These are phyloP conservation scores for Aspergillus chevalieri DNA, from an alignment of 2,329 filamentous ascomycete species.

Conservation along the genomic window DNA sequence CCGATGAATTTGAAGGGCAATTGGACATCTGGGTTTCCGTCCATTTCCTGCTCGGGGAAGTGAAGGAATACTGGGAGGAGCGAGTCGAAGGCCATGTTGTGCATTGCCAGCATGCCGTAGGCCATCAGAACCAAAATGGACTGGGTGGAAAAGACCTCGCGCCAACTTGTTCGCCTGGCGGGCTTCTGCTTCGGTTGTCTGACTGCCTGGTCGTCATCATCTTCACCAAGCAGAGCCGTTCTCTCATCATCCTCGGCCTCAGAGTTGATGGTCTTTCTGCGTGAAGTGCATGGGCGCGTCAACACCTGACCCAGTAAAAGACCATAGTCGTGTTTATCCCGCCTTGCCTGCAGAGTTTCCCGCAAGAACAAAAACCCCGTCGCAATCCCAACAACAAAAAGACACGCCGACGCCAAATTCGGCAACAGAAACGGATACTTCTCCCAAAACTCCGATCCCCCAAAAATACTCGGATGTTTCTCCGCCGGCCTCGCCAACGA, in stretches of 20 bases:
- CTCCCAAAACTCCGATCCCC: slow-evolving; percentile 60
- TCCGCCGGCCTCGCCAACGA: slow-evolving; percentile 74
- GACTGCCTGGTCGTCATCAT: slow-evolving; percentile 8
- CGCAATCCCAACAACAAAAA: slow-evolving; percentile 72
- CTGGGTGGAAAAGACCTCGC: slow-evolving; percentile 67
- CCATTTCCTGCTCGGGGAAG: slow-evolving; percentile 54
- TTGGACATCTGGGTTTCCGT: slow-evolving; percentile 51
- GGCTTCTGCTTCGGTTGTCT: background rate
- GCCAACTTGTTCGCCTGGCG: slow-evolving; percentile 39
- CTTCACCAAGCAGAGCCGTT: slow-evolving; percentile 25
- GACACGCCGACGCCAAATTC: slow-evolving; percentile 67
- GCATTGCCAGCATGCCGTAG: slow-evolving; percentile 76
- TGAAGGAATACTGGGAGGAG: slow-evolving; percentile 84
- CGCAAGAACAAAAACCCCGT: slow-evolving; percentile 73
- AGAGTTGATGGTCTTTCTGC: slow-evolving; percentile 11
- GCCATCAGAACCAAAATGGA: slow-evolving; percentile 67
- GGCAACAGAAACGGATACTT: slow-evolving; percentile 77
- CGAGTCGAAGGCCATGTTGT: slow-evolving; percentile 80
- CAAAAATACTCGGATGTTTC: slow-evolving; percentile 67
- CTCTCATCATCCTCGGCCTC: slow-evolving; percentile 23
- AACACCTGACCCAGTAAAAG: slow-evolving; percentile 65
- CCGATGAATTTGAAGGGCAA: slow-evolving; percentile 77
- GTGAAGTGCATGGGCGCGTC: slow-evolving; percentile 32
- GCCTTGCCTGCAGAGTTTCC: slow-evolving; percentile 74
- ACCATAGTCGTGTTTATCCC: slow-evolving; percentile 66